Evolutionary conservation across 495 filamentous ascomycete species (phyloP).

Genomic region (Geopyxis carbonaria): DNA sequence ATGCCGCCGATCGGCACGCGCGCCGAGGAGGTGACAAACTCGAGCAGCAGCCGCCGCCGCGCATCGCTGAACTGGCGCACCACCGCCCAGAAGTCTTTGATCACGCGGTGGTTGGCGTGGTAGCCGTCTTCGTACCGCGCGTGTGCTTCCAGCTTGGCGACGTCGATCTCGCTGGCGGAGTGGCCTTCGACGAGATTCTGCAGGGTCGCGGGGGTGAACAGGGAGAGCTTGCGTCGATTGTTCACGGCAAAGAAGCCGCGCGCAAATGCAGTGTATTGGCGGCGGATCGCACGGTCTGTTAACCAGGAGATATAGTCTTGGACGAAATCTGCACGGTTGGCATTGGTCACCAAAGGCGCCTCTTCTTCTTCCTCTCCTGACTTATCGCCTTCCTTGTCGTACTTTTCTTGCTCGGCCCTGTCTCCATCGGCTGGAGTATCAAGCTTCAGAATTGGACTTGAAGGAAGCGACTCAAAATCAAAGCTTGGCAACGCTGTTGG

Average conservation of each 20-base stretch:
- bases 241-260: constrained; percentile 67
- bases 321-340: constrained; percentile 60
- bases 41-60: constrained; percentile 55
- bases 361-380: constrained; percentile 29
- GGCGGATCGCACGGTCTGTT: constrained; percentile 54
- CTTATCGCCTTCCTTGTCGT: too few species aligned
- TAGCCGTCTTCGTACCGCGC: constrained; percentile 67
- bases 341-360: constrained; percentile 49
- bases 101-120: constrained; percentile 43
- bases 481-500: too few species aligned
- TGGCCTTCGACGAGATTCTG: constrained; percentile 67
- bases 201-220: constrained; percentile 54
- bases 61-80: constrained; percentile 49
- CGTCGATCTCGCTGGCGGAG: constrained; percentile 46
- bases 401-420: too few species aligned
- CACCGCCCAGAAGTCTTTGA: constrained; percentile 70
- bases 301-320: constrained; percentile 80
- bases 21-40: constrained; percentile 90
- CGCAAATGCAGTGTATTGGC: constrained; percentile 65
- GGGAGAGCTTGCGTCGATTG: constrained; percentile 41
- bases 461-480: too few species aligned
- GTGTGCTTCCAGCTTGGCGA: constrained; percentile 47
- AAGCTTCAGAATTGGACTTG: too few species aligned
- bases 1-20: constrained; percentile 74
- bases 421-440: too few species aligned